phyloP scores from a whole-genome alignment of 257 asterid species.

The Penstemon eatonii region DNA sequence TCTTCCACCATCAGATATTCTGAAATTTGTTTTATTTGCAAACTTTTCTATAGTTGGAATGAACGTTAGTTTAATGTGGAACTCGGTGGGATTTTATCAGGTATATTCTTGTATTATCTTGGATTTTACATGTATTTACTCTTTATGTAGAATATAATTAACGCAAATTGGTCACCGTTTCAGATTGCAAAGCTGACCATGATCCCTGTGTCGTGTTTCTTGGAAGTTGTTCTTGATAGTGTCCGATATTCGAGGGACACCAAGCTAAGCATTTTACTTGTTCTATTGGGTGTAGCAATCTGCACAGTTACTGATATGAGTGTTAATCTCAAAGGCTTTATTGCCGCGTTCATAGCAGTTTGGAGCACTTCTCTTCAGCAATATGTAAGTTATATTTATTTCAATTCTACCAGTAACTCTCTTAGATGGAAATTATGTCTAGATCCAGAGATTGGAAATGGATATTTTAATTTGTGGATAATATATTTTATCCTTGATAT shows the following conservation, averaged over 20 bases:
- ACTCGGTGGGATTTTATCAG: constrained; percentile 80
- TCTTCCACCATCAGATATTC: constrained; percentile 53
- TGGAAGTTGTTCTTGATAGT: constrained; percentile 61
- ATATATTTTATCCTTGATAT: too few species aligned
- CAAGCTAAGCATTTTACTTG: constrained; percentile 61
- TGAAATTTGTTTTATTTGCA: constrained; percentile 58
- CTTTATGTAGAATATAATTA: too few species aligned
- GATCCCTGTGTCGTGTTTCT: constrained; percentile 67
- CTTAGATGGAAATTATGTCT: too few species aligned
- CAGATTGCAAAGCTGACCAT: constrained; percentile 77
- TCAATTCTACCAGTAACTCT: too few species aligned
- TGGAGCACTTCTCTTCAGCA: constrained; percentile 75
- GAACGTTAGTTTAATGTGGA: constrained; percentile 83
- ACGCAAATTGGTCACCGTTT: neutral
- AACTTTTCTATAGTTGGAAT: constrained; percentile 71
- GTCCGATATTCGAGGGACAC: constrained; percentile 65
- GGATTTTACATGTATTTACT: too few species aligned
- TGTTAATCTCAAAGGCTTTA: constrained; percentile 60
- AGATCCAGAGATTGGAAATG: too few species aligned
- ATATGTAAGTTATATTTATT: constrained; percentile 49
- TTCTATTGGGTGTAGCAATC: constrained; percentile 70
- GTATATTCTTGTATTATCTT: constrained; percentile 28
- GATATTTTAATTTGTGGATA: too few species aligned
- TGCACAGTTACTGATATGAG: constrained; percentile 71
- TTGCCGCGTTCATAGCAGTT: constrained; percentile 65